phyloP scores from a whole-genome alignment of 345 rosid genomes.

The Cardamine resedifolia region DNA sequence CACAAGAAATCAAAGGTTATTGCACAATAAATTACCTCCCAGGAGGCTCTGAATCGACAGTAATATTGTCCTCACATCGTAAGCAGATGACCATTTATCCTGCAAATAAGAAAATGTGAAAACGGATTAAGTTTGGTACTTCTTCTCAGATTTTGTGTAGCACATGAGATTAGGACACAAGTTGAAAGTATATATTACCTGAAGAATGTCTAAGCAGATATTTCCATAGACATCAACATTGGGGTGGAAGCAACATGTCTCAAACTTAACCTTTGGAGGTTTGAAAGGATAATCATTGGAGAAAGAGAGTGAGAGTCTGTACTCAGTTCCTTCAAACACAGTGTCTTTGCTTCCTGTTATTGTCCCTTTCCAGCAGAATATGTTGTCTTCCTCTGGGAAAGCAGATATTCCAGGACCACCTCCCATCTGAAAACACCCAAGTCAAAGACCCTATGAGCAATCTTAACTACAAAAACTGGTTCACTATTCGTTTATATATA shows the following conservation, averaged over 20 bases:
- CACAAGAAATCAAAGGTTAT: background rate
- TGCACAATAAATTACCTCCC: constrained; percentile 60
- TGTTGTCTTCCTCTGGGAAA: constrained; percentile 94
- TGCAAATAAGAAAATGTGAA: constrained; percentile 22
- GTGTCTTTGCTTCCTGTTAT: constrained; percentile 89
- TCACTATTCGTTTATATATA: background rate
- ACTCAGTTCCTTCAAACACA: constrained; percentile 91
- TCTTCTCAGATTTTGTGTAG: background rate
- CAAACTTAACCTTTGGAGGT: constrained; percentile 96
- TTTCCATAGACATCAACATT: constrained; percentile 90
- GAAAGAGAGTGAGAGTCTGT: constrained; percentile 79
- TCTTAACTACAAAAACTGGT: background rate
- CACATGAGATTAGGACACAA: background rate
- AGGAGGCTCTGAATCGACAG: constrained; percentile 90
- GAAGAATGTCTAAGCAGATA: constrained; percentile 95
- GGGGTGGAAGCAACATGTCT: constrained; percentile 91
- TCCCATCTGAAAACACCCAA: constrained; percentile 58
- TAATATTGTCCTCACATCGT: constrained; percentile 88
- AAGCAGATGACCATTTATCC: constrained; percentile 99
- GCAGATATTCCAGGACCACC: constrained; percentile 94
- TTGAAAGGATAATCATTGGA: constrained; percentile 91
- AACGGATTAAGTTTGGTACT: background rate
- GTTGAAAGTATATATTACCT: constrained; percentile 47
- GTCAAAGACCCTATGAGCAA: constrained; percentile 4
- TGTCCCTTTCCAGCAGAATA: constrained; percentile 97